Evolutionary conservation across 768 basidiomycete species (phyloP).

Genomic region (Clitopilus passeckerianus): DNA sequence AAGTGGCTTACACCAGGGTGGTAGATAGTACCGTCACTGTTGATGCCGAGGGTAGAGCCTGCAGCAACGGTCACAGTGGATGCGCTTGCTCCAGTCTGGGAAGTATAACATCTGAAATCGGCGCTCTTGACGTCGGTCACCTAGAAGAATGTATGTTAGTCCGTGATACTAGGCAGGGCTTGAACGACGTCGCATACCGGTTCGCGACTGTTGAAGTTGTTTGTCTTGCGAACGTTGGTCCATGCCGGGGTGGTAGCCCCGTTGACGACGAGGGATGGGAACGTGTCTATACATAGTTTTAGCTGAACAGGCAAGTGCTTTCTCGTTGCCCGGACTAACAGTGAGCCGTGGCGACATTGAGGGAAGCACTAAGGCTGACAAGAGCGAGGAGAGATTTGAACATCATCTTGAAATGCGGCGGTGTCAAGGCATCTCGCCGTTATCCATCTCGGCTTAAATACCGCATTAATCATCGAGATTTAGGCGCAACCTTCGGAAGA

Average conservation of each 20-base stretch:
- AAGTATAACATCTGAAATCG: conserved; percentile 46
- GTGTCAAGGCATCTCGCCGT: not conserved
- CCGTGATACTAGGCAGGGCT: not conserved
- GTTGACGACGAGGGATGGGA: conserved; percentile 35
- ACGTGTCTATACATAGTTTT: conserved; percentile 28
- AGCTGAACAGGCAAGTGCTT: not conserved
- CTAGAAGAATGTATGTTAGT: conserved; percentile 12
- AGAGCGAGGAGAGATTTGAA: conserved; percentile 5
- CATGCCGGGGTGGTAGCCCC: conserved; percentile 32
- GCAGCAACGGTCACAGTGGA: conserved; percentile 39
- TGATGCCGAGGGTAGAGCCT: conserved; percentile 38
- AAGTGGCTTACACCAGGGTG: conserved; percentile 36
- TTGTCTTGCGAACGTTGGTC: conserved; percentile 38
- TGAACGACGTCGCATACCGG: conserved; percentile 20
- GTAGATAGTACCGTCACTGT: conserved; percentile 36
- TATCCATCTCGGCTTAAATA: not conserved
- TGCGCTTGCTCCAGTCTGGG: conserved; percentile 31
- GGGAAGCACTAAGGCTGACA: conserved; percentile 3
- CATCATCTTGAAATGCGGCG: not conserved
- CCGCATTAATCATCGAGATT: no score
- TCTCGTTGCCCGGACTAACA: not conserved
- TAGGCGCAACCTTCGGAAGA: no score
- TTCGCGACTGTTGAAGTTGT: conserved; percentile 37
- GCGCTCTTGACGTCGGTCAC: conserved; percentile 40
- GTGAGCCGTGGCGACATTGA: conserved; percentile 7